A percentile compares a stretch with the other conserved stretches of the same genome.
Conservation (phyloP, 78 protist species). For the Tieghemostelium lacteum region DNA sequence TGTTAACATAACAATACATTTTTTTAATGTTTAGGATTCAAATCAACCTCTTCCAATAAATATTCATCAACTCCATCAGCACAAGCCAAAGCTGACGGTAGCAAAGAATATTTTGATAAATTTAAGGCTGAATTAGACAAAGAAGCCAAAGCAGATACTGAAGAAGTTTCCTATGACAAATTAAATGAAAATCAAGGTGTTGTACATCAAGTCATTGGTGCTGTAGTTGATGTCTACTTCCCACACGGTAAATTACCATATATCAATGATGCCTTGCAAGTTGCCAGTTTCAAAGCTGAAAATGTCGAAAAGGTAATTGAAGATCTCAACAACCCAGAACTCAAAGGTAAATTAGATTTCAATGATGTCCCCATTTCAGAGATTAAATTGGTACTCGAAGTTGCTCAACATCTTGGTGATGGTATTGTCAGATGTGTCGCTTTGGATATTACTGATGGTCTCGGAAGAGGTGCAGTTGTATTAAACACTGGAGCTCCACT, state of each 20-base stretch:
- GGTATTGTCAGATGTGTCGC: slow-evolving; percentile 98
- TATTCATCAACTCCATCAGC: neutral
- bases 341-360: slow-evolving; percentile 56
- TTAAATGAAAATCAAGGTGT: slow-evolving; percentile 65
- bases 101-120: slow-evolving; percentile 21
- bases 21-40: slow-evolving; percentile 1
- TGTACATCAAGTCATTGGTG: slow-evolving; percentile 97
- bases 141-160: slow-evolving; percentile 3
- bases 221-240: slow-evolving; percentile 99
- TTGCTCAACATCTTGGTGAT: slow-evolving; percentile 98
- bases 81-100: slow-evolving; percentile 14
- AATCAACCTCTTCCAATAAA: neutral
- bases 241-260: slow-evolving; percentile 95
- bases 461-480: slow-evolving; percentile 94
- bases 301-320: slow-evolving; percentile 76
- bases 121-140: slow-evolving; percentile 5
- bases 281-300: slow-evolving; percentile 69
- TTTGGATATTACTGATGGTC: slow-evolving; percentile 99
- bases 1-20: no score
- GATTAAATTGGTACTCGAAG: slow-evolving; percentile 95
- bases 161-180: neutral
- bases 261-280: slow-evolving; percentile 97
- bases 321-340: slow-evolving; percentile 75
- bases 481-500: slow-evolving; percentile 96
- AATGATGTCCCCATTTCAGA: slow-evolving; percentile 49